Evolutionary conservation across 306 rosid genomes (phyloP).

Genomic region (Mimosa bimucronata): DNA sequence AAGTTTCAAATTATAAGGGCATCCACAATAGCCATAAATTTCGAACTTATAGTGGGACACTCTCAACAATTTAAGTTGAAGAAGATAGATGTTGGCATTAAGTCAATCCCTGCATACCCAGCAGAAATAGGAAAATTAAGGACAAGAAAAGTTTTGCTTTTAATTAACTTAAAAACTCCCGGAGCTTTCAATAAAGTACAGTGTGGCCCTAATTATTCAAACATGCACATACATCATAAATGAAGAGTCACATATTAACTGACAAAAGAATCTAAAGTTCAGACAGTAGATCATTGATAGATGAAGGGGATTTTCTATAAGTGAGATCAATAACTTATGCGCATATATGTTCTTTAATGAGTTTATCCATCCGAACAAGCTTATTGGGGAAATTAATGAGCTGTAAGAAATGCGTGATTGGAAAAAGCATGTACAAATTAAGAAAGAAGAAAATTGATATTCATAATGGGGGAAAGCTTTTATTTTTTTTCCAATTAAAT

Average conservation of each 20-base stretch:
- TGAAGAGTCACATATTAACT: background rate
- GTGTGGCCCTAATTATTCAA: background rate
- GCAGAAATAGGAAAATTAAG: background rate
- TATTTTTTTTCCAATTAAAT: background rate
- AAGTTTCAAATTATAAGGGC: background rate
- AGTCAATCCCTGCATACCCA: no score
- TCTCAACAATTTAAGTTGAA: background rate
- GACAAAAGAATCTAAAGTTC: background rate
- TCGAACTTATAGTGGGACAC: background rate
- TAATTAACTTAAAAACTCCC: background rate
- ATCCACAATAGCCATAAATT: background rate
- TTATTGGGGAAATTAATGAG: background rate
- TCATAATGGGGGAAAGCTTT: background rate
- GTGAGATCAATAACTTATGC: background rate
- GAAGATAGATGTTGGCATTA: background rate
- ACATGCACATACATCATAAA: background rate
- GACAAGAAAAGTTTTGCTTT: background rate
- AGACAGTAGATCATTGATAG: background rate
- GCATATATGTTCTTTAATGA: background rate
- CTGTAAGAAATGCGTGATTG: background rate
- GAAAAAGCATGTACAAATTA: background rate
- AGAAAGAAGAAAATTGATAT: background rate
- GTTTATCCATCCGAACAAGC: background rate
- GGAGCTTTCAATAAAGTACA: conserved; percentile 4
- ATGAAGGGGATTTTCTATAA: background rate